Percentiles rank a stretch among this genome's conserved stretches.
Evolutionary conservation across 169 alveolate genomes (phyloP).

Genomic region (Nephromyces sp.): DNA sequence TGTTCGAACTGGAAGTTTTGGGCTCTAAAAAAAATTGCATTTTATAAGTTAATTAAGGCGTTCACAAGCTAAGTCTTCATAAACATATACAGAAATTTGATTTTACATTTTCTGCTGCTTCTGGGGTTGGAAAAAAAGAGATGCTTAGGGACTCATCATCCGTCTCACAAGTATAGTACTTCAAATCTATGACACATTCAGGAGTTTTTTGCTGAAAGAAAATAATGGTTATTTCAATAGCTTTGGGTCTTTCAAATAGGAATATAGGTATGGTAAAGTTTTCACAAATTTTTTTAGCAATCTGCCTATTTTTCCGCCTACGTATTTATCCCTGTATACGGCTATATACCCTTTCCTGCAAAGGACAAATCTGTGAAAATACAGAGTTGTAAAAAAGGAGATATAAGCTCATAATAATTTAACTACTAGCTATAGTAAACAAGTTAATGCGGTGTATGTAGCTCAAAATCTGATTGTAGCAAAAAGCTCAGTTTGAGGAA

Average conservation of each 20-base stretch:
- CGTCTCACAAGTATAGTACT: not conserved
- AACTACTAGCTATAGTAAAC: no score
- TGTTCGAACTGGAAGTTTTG: no score
- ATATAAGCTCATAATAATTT: no score
- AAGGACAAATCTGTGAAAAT: constrained; percentile 16
- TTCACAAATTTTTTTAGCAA: not conserved
- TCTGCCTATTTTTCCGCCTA: constrained; percentile 2
- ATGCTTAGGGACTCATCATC: not conserved
- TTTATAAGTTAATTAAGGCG: no score
- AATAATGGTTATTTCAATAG: not conserved
- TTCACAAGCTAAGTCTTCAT: no score
- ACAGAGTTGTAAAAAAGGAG: not conserved
- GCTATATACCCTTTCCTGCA: constrained; percentile 29
- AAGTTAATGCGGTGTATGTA: no score
- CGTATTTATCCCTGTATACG: constrained; percentile 25
- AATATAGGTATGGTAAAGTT: not conserved
- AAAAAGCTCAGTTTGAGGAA: no score
- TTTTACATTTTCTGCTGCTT: no score
- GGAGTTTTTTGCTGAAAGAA: not conserved
- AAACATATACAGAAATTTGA: no score
- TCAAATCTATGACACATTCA: not conserved
- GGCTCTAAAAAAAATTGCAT: no score
- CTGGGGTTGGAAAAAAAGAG: not conserved
- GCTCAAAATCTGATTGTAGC: no score
- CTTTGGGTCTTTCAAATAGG: not conserved